A percentile compares a stretch with the other conserved stretches of the same genome.
phyloP scores from a whole-genome alignment of 306 rosid genomes.

The Morella rubra region DNA sequence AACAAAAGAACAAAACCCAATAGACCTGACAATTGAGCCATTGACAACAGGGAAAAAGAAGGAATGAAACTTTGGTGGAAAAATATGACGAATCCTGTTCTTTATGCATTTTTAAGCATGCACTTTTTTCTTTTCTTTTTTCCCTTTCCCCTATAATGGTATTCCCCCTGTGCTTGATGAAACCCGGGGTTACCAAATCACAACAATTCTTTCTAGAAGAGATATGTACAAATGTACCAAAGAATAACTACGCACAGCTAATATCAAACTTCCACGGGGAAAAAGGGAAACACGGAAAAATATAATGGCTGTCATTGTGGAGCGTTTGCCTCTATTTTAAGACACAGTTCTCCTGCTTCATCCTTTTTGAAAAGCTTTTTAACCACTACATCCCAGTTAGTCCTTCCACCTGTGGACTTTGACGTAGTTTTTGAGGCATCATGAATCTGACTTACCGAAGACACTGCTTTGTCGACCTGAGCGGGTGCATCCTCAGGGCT shows the following conservation, averaged over 20 bases:
- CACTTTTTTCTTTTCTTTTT: no score
- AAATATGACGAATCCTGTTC: no score
- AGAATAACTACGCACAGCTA: slow-evolving; percentile 8
- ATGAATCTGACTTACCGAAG: slow-evolving; percentile 26
- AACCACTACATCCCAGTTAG: slow-evolving; percentile 74
- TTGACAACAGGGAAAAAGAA: no score
- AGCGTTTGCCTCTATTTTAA: slow-evolving; percentile 28
- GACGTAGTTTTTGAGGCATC: slow-evolving; percentile 24
- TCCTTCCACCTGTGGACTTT: slow-evolving; percentile 38
- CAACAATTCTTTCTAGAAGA: slow-evolving; percentile 16
- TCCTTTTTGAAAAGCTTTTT: slow-evolving; percentile 54
- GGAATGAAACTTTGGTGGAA: no score
- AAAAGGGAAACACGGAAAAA: not conserved
- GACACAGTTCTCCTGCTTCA: slow-evolving; percentile 30
- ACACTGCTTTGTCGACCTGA: slow-evolving; percentile 30
- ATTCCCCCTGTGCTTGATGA: not conserved
- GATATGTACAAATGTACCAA: slow-evolving; percentile 5
- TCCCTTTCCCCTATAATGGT: not conserved
- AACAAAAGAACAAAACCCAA: no score
- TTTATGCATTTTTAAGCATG: no score
- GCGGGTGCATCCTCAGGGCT: slow-evolving; percentile 32
- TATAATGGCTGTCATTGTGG: slow-evolving; percentile 30
- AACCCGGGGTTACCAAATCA: slow-evolving; percentile 5
- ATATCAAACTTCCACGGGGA: not conserved
- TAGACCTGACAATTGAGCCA: no score